A percentile compares a stretch with the other conserved stretches of the same genome.
These are phyloP conservation scores for Dalbergia oliveri DNA, from an alignment of 306 rosid genomes.

Conservation along the genomic window DNA sequence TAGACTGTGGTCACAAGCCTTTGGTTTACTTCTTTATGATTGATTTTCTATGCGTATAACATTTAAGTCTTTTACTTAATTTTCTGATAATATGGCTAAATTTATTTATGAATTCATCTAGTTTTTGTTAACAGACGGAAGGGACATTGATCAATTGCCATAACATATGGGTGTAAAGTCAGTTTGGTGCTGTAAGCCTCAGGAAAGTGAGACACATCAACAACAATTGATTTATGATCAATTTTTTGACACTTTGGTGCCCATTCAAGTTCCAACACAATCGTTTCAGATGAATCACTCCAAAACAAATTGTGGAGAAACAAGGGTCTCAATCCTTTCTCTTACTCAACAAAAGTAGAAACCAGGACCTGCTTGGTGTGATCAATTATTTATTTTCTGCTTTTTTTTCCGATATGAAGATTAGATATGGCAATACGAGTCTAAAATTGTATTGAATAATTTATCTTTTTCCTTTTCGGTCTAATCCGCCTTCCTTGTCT, in stretches of 20 bases:
- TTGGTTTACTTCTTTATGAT: conserved; percentile 27
- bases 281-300: conserved; percentile 65
- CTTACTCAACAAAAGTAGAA: conserved; percentile 29
- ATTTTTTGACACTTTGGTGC: conserved; percentile 55
- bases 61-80: too few species aligned
- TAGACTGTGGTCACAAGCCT: conserved; percentile 7
- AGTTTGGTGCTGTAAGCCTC: conserved; percentile 36
- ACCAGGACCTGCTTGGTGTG: not conserved
- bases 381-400: not conserved
- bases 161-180: conserved; percentile 38
- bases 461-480: too few species aligned
- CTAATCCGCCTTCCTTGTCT: too few species aligned
- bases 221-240: conserved; percentile 59
- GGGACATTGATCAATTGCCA: not conserved
- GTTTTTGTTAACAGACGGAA: not conserved
- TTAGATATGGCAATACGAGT: too few species aligned
- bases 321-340: conserved; percentile 59
- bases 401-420: not conserved
- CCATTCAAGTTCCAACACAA: conserved; percentile 75
- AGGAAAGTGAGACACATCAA: conserved; percentile 46
- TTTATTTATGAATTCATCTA: too few species aligned
- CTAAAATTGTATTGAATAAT: too few species aligned
- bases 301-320: conserved; percentile 45
- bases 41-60: conserved; percentile 9
- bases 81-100: too few species aligned